A percentile compares a stretch with the other conserved stretches of the same genome.
phyloP scores from a whole-genome alignment of 1,139 yeast genomes.

The Yamadazyma atmosphaerica region DNA sequence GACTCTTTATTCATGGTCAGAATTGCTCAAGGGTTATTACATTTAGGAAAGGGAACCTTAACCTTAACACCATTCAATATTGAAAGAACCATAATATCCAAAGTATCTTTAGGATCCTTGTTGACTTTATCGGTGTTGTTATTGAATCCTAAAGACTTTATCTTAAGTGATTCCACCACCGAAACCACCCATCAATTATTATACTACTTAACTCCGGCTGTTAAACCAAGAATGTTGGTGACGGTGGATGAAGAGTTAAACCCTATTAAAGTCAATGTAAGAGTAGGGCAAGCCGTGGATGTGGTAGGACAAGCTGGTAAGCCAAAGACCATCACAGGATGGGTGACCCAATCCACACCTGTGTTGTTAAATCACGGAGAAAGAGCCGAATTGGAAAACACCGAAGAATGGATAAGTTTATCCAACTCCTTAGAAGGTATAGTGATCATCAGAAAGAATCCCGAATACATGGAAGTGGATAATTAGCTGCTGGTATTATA shows the following conservation, averaged over 20 bases:
- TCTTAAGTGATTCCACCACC: slow-evolving; percentile 46
- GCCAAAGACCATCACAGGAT: slow-evolving; percentile 97
- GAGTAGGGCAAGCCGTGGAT: slow-evolving; percentile 99
- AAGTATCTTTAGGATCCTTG: slow-evolving; percentile 87
- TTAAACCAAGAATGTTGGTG: slow-evolving; percentile 89
- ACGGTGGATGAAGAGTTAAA: slow-evolving; percentile 87
- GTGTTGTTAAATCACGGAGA: slow-evolving; percentile 92
- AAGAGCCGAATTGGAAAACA: slow-evolving; percentile 92
- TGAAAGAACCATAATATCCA: slow-evolving; percentile 84
- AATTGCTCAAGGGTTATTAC: slow-evolving; percentile 92
- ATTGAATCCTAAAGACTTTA: slow-evolving; percentile 76
- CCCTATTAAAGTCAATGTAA: slow-evolving; percentile 91
- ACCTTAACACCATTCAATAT: slow-evolving; percentile 87
- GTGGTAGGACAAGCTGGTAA: slow-evolving; percentile 99
- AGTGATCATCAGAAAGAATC: slow-evolving; percentile 88
- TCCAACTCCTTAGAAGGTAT: slow-evolving; percentile 87
- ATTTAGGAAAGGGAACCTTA: slow-evolving; percentile 93
- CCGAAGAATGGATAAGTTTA: slow-evolving; percentile 82
- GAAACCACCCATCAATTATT: slow-evolving; percentile 77
- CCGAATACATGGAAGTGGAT: slow-evolving; percentile 78
- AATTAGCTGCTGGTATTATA: slow-evolving; percentile 16
- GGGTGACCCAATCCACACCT: slow-evolving; percentile 99
- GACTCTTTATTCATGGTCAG: slow-evolving; percentile 92
- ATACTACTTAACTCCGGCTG: slow-evolving; percentile 84
- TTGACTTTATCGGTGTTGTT: slow-evolving; percentile 83